Conservation (phyloP, 805 yeast genomes). For the Candida ficus region DNA sequence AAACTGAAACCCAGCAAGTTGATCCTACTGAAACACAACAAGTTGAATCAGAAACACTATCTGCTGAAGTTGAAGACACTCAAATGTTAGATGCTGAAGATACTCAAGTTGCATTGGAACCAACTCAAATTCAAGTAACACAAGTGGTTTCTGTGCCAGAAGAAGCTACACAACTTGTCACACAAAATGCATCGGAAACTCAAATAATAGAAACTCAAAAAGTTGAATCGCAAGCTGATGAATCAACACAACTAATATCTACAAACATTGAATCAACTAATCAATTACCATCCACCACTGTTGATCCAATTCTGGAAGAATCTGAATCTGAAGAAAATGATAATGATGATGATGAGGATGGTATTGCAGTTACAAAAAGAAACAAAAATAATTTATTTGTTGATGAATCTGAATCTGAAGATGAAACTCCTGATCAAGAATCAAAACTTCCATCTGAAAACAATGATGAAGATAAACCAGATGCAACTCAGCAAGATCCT, state of each 20-base stretch:
- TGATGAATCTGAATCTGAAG: slow-evolving; percentile 16
- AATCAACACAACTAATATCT: neutral
- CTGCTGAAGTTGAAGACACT: no score
- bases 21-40: neutral
- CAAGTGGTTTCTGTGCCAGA: neutral
- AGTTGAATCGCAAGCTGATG: neutral
- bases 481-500: slow-evolving; percentile 2
- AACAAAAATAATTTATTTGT: slow-evolving; percentile 10
- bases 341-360: slow-evolving; percentile 1
- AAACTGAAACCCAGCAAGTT: neutral
- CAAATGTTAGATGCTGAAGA: no score
- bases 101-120: no score
- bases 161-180: no score
- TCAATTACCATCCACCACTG: neutral
- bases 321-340: no score
- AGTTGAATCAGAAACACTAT: neutral
- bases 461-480: no score
- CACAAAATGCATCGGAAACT: neutral
- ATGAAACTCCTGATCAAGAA: neutral
- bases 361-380: neutral
- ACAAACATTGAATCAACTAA: neutral
- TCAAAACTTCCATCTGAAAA: neutral
- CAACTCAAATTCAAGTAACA: neutral
- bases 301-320: neutral
- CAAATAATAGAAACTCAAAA: neutral